Evolutionary conservation across 2,329 filamentous ascomycete species (phyloP), one percentile per base, ranked within the genome.

Genomic region (Boeremia lycopersici): DNA sequence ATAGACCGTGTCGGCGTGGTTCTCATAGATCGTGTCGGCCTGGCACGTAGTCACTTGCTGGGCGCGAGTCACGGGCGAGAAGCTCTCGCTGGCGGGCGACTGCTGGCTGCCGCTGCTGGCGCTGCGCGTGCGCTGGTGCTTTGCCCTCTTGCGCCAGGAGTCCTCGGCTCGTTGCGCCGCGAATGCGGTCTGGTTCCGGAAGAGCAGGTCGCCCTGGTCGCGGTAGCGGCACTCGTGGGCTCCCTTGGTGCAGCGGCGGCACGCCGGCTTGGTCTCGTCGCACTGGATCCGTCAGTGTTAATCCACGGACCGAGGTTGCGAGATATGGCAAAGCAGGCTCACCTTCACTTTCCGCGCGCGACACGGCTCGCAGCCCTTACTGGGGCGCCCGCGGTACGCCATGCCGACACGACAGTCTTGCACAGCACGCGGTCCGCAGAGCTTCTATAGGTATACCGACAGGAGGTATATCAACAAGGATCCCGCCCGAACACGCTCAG

Each of bases 331-430:
- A 6, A 11, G 35, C 28, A 30, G 17, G 19, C 63, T 46, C 48
- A 73, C 71, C 59, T 73, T 74, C 42, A 73, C 64, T 55, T 73
- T 74, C 17, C 70, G 65, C 48, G 67, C 57, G 54, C 71, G 62
- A 56, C 71, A 74, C 33, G 65, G 58, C 51, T 72, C 66, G 39
- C 70, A 74, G 26, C 71, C 70, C 63, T 72, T 74, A 56, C 71
- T 74, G 11, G 70, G 71, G 19, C 70, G 59, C 47, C 71, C 71
- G 30, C 70, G 68, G 50, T 73, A 73, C 26, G 68, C 70, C 69
- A 72, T 73, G 19, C 19, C 19, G 19, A 23, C 19, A 23, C 19
- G 19, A 23, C 19, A 23, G 5, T 23, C 19, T 23, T 5, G 2
- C 19, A 23, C 19, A 23, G 5, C 19, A 23, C 19, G 19, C 19